Evolutionary conservation across 2,329 filamentous ascomycete species (phyloP).

Genomic region (Sporothrix brunneoviolacea): DNA sequence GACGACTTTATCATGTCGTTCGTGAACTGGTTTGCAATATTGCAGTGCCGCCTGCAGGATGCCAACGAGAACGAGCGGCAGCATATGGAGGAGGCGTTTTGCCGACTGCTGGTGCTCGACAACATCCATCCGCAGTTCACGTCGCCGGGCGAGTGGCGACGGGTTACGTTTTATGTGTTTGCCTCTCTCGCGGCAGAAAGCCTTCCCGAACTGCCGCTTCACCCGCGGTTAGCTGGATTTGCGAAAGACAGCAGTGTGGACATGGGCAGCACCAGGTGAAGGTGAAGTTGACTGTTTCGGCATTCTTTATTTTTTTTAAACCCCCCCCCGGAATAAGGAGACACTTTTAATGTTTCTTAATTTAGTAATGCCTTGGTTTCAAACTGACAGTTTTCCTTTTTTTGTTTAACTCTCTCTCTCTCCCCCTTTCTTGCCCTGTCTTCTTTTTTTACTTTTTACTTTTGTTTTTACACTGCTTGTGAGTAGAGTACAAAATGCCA

Average conservation of each 20-base stretch:
- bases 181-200: neutral
- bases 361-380: no score
- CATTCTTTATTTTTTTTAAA: no score
- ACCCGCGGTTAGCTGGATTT: neutral
- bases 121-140: neutral
- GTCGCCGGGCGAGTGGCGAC: neutral
- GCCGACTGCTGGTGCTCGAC: neutral
- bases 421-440: no score
- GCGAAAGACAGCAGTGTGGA: neutral
- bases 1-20: constrained; percentile 6
- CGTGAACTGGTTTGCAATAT: constrained; percentile 6
- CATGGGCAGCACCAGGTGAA: neutral
- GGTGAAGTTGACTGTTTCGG: no score
- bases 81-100: neutral
- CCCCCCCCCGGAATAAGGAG: no score
- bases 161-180: neutral
- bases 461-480: no score
- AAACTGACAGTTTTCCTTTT: no score
- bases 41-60: neutral
- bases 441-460: no score
- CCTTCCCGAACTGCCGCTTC: neutral
- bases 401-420: no score
- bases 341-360: no score
- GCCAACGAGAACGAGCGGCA: neutral
- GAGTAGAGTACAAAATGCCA: no score